Evolutionary conservation across 1,284 basidiomycete genomes (phyloP), one percentile per base, ranked within the genome.

Genomic region (Volvariella volvacea): DNA sequence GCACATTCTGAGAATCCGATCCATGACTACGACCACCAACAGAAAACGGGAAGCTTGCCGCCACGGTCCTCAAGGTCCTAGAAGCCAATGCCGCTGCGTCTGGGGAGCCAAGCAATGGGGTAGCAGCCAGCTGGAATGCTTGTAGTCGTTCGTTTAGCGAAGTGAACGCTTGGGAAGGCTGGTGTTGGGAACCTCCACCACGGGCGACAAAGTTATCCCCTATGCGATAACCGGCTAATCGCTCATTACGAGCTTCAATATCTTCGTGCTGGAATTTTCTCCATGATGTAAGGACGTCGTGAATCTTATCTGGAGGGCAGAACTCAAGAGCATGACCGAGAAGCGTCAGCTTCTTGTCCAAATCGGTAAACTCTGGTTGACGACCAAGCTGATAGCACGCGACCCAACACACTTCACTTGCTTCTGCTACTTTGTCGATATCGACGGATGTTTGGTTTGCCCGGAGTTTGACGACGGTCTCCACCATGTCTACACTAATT

Each of bases 301-400:
- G 69, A 7, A 94, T 71, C 50, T 79, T 76, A 41, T 90, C 88
- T 0, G 86, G 59, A 1, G 92, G 91, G 58, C 91, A 94, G n/a
- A 95, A 72, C 54, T 92, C 83, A 22, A 96, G 68, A 2, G 92
- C 88, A 46, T 81, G 77, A 2, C 88, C 90, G n/a, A 96, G 65
- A 1, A 95, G 71, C 1, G 63, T 66, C 50, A 89, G 66, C 55
- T 86, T 89, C 53, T 80, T 78, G 10, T 71, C 63, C 3, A 77
- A 63, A 52, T 92, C 83, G 1, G 72, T 58, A 54, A 85, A 92
- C 54, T 88, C 88, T 12, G 78, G 69, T 52, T 91, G 84, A 43
- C 83, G 76, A 12, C 90, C 92, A 2, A 96, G 76, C 60, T 89
- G 85, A 64, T 83, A 91, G 58, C 88, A 92, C 2, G 83, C 80